phyloP scores from a whole-genome alignment of 2,329 filamentous ascomycete species.

The Aspergillus tanneri region DNA sequence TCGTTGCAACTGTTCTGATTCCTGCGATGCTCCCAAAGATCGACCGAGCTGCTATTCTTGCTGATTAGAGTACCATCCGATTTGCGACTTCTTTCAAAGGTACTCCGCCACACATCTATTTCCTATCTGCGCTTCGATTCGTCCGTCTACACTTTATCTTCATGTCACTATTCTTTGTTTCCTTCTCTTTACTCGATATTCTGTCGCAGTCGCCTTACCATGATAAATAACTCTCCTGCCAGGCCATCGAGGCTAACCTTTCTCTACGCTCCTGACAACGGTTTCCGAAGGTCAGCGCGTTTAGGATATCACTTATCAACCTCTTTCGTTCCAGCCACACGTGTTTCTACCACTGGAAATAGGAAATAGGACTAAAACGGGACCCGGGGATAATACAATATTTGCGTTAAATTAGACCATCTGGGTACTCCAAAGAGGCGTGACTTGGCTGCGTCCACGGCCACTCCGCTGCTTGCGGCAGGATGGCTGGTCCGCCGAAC shows the following conservation, averaged over 20 bases:
- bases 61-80: background rate
- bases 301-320: constrained; percentile 12
- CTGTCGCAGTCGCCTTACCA: constrained; percentile 7
- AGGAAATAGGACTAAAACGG: background rate
- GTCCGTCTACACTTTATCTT: background rate
- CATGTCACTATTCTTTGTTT: background rate
- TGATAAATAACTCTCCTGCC: constrained; percentile 6
- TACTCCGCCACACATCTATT: background rate
- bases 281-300: constrained; percentile 16
- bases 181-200: constrained; percentile 8
- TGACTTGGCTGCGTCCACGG: constrained; percentile 18
- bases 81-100: background rate
- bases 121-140: background rate
- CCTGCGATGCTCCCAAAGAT: background rate
- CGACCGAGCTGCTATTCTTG: background rate
- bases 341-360: background rate
- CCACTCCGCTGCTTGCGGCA: constrained; percentile 26
- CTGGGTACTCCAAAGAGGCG: constrained; percentile 3
- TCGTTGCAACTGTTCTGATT: background rate
- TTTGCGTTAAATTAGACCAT: background rate
- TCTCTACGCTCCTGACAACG: constrained; percentile 22
- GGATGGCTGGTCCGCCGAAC: constrained; percentile 34
- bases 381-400: background rate
- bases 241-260: constrained; percentile 20
- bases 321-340: constrained; percentile 1